Base-by-base conservation (phyloP, 495 filamentous ascomycete genomes). In the Filosporella fistucella region DNA sequence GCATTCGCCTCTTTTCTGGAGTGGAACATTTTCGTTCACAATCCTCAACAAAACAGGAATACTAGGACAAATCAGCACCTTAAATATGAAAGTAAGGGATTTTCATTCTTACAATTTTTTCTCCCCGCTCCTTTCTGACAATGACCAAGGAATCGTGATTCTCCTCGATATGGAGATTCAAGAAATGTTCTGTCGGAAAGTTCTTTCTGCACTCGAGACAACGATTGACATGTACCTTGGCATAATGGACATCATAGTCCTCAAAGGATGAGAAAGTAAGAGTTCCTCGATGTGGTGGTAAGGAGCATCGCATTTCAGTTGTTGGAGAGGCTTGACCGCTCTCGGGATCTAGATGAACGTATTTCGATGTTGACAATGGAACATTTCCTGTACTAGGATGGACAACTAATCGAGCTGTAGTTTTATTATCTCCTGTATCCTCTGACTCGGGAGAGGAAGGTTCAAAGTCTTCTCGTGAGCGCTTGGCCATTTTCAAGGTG, bases 211-310 rank as follows among this genome's bases (percentile, higher is more conserved):
- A 96, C 51, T 89, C 83, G 3, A 77, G 66, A 55, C 93, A 98
- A 18, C 93, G 80, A 63, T 98, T 91, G 30, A 77, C 79, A 63
- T 98, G 93, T 1, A 74, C 63, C 58, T 89, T 82, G 17, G 71
- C 68, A 62, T 96, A 96, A 62, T 98, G 93, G 23, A 84, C 64
- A 54, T 96, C 91, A 58, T 90, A 96, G 13, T 90, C 88, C 34
- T 83, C 79, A 60, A 88, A 90, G 0, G 85, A 80, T 13, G 70
- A 45, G 57, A 98, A 96, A 1, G 68, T 65, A 22, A 88, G 53
- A 1, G 78, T 74, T 45, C 85, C 77, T 49, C 71, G 69, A 62
- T 95, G 90, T 3, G 86, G 85, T 33, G 89, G 88, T 14, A 96
- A 76, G 12, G 80, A 81, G 68, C 90, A 96, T 62, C 68, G 52